Percentiles rank a stretch among this genome's conserved stretches.
Conservation (phyloP, 2,329 filamentous ascomycete species). For the Microdochium trichocladiopsis region DNA sequence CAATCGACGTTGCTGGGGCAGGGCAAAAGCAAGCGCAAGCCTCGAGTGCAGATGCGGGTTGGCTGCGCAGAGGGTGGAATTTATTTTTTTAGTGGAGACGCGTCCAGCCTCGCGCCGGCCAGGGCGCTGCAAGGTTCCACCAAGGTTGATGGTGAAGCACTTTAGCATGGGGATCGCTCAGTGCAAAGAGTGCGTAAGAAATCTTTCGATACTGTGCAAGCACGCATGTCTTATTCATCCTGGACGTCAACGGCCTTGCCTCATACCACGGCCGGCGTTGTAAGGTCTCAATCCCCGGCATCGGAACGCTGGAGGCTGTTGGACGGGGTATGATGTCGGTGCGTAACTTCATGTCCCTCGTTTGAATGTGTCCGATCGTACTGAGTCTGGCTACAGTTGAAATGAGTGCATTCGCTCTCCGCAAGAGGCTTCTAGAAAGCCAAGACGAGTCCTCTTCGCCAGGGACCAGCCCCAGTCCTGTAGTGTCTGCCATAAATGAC, state of each 20-base stretch:
- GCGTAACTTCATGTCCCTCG: background rate
- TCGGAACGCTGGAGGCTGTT: too few relatives aligned
- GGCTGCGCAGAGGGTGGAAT: background rate
- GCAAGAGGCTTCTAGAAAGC: constrained; percentile 26
- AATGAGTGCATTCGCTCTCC: constrained; percentile 37
- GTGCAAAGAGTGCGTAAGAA: too few relatives aligned
- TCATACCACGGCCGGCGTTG: too few relatives aligned
- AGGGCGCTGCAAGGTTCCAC: too few relatives aligned
- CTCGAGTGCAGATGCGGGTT: background rate
- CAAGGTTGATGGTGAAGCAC: too few relatives aligned
- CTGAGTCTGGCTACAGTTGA: constrained; percentile 14
- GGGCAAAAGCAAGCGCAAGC: background rate
- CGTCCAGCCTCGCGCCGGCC: background rate
- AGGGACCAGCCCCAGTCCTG: constrained; percentile 4
- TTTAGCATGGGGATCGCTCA: constrained; percentile 6
- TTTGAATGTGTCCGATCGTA: constrained; percentile 22
- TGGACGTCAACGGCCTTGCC: too few relatives aligned
- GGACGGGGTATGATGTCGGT: background rate
- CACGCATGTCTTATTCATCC: too few relatives aligned
- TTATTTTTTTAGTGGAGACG: constrained; percentile 1
- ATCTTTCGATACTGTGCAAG: too few relatives aligned
- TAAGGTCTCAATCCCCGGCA: too few relatives aligned
- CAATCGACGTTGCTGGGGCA: background rate
- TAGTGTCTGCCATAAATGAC: constrained; percentile 1
- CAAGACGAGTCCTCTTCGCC: constrained; percentile 1